Evolutionary conservation across 345 rosid species (phyloP).

Genomic region (Barbarea vulgaris): DNA sequence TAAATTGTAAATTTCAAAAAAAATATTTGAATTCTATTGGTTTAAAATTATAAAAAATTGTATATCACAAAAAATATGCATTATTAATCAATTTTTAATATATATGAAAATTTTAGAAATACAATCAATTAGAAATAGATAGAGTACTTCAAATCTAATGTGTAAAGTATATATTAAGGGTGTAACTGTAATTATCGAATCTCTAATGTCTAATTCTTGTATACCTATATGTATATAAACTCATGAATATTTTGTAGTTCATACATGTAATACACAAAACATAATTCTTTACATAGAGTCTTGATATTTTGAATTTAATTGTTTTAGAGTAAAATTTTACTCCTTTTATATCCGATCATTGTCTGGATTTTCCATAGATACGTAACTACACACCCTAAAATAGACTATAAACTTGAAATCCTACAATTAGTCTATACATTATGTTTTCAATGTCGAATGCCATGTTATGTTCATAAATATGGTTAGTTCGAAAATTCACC

Average conservation of each 20-base stretch:
- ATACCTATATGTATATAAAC: neutral
- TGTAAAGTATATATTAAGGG: neutral
- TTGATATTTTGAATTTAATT: neutral
- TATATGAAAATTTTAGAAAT: no score
- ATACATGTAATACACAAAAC: neutral
- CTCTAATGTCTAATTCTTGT: neutral
- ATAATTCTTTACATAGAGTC: neutral
- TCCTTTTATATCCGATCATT: neutral
- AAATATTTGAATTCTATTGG: no score
- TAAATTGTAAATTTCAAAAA: no score
- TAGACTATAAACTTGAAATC: no score
- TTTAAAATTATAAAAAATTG: no score
- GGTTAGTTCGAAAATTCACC: neutral
- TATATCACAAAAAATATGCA: no score
- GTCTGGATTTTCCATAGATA: neutral
- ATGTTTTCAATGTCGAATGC: no score
- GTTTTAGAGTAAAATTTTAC: neutral
- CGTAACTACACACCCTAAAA: neutral
- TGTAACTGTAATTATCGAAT: neutral
- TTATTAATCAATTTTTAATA: no score
- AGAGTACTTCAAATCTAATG: no score
- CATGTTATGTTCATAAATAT: no score
- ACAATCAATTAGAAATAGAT: no score
- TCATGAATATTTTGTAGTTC: neutral
- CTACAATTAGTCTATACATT: neutral